These are phyloP conservation scores for Penicillium sp. DNA, from an alignment of 2,329 filamentous ascomycete genomes.

Conservation along the genomic window DNA sequence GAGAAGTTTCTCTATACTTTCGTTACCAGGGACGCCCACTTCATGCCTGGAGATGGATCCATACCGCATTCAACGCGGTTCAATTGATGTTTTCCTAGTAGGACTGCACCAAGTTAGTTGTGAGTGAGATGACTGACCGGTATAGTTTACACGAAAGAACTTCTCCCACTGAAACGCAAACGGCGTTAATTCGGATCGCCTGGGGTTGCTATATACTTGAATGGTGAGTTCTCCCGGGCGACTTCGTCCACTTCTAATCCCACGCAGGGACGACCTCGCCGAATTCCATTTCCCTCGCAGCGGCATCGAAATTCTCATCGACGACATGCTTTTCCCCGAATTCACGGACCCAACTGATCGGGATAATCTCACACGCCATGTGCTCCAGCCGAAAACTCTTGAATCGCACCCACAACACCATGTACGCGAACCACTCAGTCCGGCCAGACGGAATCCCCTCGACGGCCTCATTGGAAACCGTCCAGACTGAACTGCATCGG, in stretches of 20 bases:
- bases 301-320: slow-evolving; percentile 16
- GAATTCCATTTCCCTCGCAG: slow-evolving; percentile 20
- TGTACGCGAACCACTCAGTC: slow-evolving; percentile 8
- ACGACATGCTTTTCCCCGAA: slow-evolving; percentile 15
- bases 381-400: slow-evolving; percentile 19
- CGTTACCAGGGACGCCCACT: slow-evolving; percentile 17
- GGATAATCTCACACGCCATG: slow-evolving; percentile 13
- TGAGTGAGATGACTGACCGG: neutral
- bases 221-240: slow-evolving; percentile 4
- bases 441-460: slow-evolving; percentile 1
- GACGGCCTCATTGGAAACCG: slow-evolving; percentile 12
- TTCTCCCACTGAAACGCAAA: slow-evolving; percentile 5
- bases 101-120: no score
- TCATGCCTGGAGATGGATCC: slow-evolving; percentile 15
- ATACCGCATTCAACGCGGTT: slow-evolving; percentile 11
- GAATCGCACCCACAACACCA: slow-evolving; percentile 17
- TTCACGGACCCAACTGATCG: slow-evolving; percentile 13
- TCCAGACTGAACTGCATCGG: slow-evolving; percentile 15
- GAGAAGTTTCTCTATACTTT: slow-evolving; percentile 19
- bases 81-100: slow-evolving; percentile 16
- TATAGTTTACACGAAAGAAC: slow-evolving; percentile 11
- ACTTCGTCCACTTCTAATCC: neutral
- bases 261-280: slow-evolving; percentile 17
- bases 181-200: slow-evolving; percentile 12
- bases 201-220: slow-evolving; percentile 22